phyloP scores from a whole-genome alignment of 1,284 basidiomycete species.

The Trametes polyzona region DNA sequence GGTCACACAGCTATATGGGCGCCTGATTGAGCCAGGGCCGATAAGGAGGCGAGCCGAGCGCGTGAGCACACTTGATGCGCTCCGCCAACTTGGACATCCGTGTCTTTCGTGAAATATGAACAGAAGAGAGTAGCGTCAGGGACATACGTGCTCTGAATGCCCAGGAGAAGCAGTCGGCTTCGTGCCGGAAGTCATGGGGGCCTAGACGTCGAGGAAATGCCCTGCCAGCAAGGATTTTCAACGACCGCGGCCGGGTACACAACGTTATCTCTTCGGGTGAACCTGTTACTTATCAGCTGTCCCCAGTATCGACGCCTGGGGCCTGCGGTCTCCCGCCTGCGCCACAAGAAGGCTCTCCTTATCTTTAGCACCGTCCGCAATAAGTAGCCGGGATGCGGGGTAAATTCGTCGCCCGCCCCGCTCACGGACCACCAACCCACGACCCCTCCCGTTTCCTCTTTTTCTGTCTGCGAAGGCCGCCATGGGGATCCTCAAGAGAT shows the following conservation, averaged over 20 bases:
- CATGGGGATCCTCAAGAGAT: slow-evolving; percentile 25
- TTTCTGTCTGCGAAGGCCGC: background rate
- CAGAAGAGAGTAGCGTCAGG: no score
- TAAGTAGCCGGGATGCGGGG: slow-evolving; percentile 9
- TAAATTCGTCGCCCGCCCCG: slow-evolving; percentile 1
- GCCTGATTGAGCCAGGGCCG: background rate
- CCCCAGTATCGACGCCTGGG: background rate
- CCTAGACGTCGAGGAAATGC: background rate
- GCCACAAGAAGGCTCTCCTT: slow-evolving; percentile 5
- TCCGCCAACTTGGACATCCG: background rate
- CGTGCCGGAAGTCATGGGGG: no score
- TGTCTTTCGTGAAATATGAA: no score
- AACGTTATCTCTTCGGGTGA: slow-evolving; percentile 11
- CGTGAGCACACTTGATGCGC: background rate
- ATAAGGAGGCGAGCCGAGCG: background rate
- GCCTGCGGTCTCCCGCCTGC: background rate
- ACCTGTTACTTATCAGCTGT: slow-evolving; percentile 17
- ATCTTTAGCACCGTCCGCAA: slow-evolving; percentile 10
- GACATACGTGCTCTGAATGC: no score
- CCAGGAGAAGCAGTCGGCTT: no score
- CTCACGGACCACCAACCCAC: background rate
- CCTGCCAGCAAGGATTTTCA: background rate
- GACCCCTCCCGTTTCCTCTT: background rate
- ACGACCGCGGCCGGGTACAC: background rate
- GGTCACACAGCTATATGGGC: background rate